These are phyloP conservation scores for Metroxylon sagu DNA, from an alignment of 176 grass and related monocot genomes.

Conservation along the genomic window DNA sequence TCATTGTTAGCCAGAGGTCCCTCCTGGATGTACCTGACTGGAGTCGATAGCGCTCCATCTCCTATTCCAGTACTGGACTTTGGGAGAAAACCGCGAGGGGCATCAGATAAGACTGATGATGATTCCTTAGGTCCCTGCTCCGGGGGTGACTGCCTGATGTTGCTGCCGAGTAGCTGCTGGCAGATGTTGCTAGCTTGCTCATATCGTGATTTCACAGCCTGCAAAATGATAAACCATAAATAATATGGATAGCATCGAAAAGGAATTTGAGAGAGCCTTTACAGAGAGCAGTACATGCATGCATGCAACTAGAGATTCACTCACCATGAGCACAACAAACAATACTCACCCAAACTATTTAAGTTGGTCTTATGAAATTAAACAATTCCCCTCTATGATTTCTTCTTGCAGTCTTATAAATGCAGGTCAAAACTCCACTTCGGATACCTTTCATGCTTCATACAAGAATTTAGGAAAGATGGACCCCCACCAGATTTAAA, in stretches of 20 bases:
- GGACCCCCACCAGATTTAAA: no score
- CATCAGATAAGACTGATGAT: constrained; percentile 15
- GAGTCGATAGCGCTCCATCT: constrained; percentile 30
- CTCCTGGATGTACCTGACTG: constrained; percentile 25
- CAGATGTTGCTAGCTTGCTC: constrained; percentile 43
- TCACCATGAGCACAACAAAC: no score
- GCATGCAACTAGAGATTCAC: no score
- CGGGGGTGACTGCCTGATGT: constrained; percentile 15
- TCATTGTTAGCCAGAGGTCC: background rate
- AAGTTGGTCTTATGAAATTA: no score
- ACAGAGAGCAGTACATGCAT: no score
- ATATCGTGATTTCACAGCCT: constrained; percentile 51
- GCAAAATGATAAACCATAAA: constrained; percentile 3
- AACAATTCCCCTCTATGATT: no score
- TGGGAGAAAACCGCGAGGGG: constrained; percentile 9
- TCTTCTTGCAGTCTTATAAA: no score
- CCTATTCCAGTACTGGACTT: constrained; percentile 25
- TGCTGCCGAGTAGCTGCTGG: constrained; percentile 23
- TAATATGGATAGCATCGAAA: background rate
- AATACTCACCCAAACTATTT: no score
- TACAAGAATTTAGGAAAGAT: no score
- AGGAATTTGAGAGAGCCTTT: no score
- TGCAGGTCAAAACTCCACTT: no score
- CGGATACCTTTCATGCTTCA: no score
- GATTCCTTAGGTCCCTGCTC: constrained; percentile 16